A percentile compares a stretch with the other conserved stretches of the same genome.
Evolutionary conservation across 352 stramenopile genomes (phyloP).

Genomic region (Phytophthora foliorum): DNA sequence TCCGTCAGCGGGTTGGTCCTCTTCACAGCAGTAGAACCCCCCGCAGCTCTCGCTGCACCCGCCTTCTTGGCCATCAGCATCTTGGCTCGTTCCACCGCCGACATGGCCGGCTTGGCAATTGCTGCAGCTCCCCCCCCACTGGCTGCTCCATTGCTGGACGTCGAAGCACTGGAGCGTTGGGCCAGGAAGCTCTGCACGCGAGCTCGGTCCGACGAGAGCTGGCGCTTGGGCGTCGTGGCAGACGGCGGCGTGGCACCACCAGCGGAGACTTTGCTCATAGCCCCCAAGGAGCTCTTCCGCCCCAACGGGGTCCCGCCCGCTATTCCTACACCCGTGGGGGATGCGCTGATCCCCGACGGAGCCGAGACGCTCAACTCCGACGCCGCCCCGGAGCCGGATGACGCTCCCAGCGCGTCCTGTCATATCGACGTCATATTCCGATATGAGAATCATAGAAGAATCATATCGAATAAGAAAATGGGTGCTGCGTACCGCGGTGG

Average conservation of each 20-base stretch:
- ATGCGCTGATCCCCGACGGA: conserved; percentile 9
- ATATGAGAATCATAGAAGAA: background rate
- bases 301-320: conserved; percentile 1
- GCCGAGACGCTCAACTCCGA: conserved; percentile 26
- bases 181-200: conserved; percentile 74
- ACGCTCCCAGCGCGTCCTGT: background rate
- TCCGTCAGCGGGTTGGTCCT: conserved; percentile 81
- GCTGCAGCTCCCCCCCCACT: background rate
- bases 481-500: background rate
- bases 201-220: conserved; percentile 61
- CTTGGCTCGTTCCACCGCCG: conserved; percentile 78
- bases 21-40: conserved; percentile 56
- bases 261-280: conserved; percentile 21
- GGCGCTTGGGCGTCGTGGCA: conserved; percentile 58
- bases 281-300: conserved; percentile 29
- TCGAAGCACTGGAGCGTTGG: conserved; percentile 44
- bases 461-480: background rate
- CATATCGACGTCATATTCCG: background rate
- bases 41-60: conserved; percentile 20
- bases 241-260: conserved; percentile 26
- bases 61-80: conserved; percentile 84
- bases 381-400: conserved; percentile 2
- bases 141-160: conserved; percentile 9
- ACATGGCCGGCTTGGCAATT: conserved; percentile 52
- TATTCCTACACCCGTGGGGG: conserved; percentile 20